phyloP scores from a whole-genome alignment of 805 yeast genomes.

The Schizosaccharomyces cryophilus region DNA sequence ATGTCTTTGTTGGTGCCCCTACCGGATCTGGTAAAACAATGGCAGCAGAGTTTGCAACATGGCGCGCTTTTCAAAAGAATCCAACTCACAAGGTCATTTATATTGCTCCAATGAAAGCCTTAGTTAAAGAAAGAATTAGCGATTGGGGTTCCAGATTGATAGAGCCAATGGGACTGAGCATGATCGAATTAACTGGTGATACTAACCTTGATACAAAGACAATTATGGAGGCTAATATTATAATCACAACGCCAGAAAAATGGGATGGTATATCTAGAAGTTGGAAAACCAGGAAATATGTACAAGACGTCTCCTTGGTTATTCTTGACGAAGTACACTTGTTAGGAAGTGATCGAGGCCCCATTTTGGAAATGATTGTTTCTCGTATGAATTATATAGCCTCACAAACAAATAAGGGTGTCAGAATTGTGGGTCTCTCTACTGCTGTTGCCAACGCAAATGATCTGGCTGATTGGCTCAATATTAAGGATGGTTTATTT shows the following conservation, averaged over 20 bases:
- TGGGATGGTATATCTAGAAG: slow-evolving; percentile 72
- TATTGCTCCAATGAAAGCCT: slow-evolving; percentile 76
- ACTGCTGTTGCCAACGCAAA: slow-evolving; percentile 71
- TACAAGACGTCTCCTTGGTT: slow-evolving; percentile 46
- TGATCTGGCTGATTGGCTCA: slow-evolving; percentile 70
- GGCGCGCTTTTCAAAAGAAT: slow-evolving; percentile 67
- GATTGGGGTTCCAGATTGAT: slow-evolving; percentile 44
- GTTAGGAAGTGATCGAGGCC: slow-evolving; percentile 67
- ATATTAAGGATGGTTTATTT: slow-evolving; percentile 44
- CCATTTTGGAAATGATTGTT: slow-evolving; percentile 72
- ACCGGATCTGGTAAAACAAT: slow-evolving; percentile 97
- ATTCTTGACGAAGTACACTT: slow-evolving; percentile 73
- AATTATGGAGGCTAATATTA: slow-evolving; percentile 44
- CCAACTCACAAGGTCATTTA: slow-evolving; percentile 45
- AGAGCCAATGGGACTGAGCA: slow-evolving; percentile 20
- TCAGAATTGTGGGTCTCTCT: slow-evolving; percentile 51
- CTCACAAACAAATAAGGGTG: slow-evolving; percentile 31
- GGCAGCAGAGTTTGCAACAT: slow-evolving; percentile 87
- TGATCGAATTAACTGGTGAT: slow-evolving; percentile 67
- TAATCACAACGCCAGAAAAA: slow-evolving; percentile 67
- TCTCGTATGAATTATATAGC: slow-evolving; percentile 58
- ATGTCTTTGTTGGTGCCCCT: slow-evolving; percentile 87
- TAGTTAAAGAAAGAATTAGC: slow-evolving; percentile 60
- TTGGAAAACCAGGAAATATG: slow-evolving; percentile 60
- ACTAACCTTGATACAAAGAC: slow-evolving; percentile 48